A percentile compares a stretch with the other conserved stretches of the same genome.
Conservation (phyloP, 345 rosid genomes). For the Linum tenue region DNA sequence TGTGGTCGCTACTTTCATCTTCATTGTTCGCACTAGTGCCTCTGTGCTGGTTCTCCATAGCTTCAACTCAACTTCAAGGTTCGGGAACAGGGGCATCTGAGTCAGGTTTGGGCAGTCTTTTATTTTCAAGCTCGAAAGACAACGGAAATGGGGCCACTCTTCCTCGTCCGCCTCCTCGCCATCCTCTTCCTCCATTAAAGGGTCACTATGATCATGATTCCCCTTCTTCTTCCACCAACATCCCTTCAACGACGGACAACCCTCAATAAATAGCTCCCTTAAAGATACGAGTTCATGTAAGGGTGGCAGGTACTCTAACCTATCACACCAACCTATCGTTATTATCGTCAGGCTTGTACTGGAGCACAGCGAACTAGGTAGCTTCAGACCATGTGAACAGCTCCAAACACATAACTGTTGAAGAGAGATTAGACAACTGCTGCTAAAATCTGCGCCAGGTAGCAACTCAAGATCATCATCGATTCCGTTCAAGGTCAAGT, state of each 20-base stretch:
- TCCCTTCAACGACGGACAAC: neutral
- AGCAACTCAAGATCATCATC: too few relatives aligned
- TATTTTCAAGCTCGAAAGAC: neutral
- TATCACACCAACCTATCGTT: neutral
- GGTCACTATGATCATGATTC: too few relatives aligned
- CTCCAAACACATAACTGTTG: neutral
- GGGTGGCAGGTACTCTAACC: neutral
- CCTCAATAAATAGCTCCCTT: neutral
- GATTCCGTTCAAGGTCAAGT: too few relatives aligned
- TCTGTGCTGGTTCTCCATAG: neutral
- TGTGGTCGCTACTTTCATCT: neutral
- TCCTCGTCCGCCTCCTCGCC: neutral
- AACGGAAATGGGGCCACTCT: neutral
- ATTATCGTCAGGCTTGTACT: neutral
- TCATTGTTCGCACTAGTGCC: neutral
- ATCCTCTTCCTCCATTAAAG: too few relatives aligned
- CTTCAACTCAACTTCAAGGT: neutral
- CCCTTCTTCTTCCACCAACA: neutral
- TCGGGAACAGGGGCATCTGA: constrained; percentile 9
- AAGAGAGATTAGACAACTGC: neutral
- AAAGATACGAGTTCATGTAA: neutral
- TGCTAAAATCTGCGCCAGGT: neutral
- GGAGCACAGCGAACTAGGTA: neutral
- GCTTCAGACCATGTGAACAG: neutral
- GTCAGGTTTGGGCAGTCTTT: neutral